Evolutionary conservation across 202 grass and related monocot species (phyloP).

Genomic region (Zoysia matrella): DNA sequence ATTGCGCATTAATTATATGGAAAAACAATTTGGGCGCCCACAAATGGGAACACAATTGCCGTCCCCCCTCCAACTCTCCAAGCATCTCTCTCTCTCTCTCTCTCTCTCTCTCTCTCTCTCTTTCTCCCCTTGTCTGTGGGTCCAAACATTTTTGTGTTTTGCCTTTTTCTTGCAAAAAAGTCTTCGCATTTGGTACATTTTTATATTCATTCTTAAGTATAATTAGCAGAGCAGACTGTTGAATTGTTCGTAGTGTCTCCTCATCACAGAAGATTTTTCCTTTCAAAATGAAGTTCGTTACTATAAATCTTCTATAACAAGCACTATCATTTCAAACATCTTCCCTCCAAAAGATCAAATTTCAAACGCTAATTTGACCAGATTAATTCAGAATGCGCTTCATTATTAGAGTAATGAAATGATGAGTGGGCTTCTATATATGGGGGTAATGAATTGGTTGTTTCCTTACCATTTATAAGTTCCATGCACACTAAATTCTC

Average conservation of each 20-base stretch:
- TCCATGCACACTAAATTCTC: conserved; percentile 14
- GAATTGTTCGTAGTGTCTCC: not conserved
- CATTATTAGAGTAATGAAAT: conserved; percentile 9
- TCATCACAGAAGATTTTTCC: not conserved
- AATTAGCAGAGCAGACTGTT: not conserved
- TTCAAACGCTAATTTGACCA: conserved; percentile 6
- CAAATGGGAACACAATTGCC: not conserved
- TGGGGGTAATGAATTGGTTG: not conserved
- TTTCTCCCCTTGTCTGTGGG: not conserved
- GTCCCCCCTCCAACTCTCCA: not conserved
- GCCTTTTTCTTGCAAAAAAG: not conserved
- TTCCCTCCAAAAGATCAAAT: not conserved
- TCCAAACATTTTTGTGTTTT: conserved; percentile 34
- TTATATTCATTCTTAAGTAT: not conserved
- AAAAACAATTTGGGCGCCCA: conserved; percentile 38
- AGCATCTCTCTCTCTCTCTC: too few relatives aligned
- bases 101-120: not conserved
- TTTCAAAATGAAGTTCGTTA: not conserved
- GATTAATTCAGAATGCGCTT: not conserved
- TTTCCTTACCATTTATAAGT: not conserved
- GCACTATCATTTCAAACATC: not conserved
- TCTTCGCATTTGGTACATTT: not conserved
- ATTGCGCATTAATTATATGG: conserved; percentile 47
- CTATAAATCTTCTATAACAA: not conserved
- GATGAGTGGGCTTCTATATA: not conserved